A percentile compares a stretch with the other conserved stretches of the same genome.
Evolutionary conservation across 768 basidiomycete species (phyloP).

Genomic region (Mycena galericulata): DNA sequence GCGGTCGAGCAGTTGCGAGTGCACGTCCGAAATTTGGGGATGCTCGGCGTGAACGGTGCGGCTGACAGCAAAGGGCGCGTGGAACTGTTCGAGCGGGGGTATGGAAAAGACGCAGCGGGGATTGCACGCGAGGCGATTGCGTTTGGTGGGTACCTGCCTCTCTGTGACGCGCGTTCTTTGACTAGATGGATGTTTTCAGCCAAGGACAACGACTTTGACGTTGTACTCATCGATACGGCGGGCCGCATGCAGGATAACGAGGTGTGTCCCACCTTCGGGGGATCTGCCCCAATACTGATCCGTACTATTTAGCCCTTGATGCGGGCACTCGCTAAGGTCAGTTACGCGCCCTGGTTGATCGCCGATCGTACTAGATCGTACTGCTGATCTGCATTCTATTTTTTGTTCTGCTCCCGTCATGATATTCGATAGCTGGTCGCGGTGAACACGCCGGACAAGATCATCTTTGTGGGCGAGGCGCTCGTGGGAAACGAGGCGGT

Average conservation of each 20-base stretch:
- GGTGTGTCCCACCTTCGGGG: slow-evolving; percentile 54
- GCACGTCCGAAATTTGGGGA: slow-evolving; percentile 93
- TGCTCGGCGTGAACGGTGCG: slow-evolving; percentile 79
- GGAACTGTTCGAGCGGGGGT: slow-evolving; percentile 95
- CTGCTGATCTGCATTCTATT: slow-evolving; percentile 6
- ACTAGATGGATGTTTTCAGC: slow-evolving; percentile 56
- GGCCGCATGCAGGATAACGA: slow-evolving; percentile 99
- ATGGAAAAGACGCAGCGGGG: slow-evolving; percentile 98
- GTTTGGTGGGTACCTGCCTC: slow-evolving; percentile 69
- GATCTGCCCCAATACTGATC: slow-evolving; percentile 24
- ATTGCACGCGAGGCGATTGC: slow-evolving; percentile 96
- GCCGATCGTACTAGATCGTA: slow-evolving; percentile 11
- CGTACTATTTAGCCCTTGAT: slow-evolving; percentile 84
- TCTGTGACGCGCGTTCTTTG: slow-evolving; percentile 10
- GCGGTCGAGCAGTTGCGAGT: slow-evolving; percentile 98
- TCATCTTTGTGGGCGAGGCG: slow-evolving; percentile 98
- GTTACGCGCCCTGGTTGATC: slow-evolving; percentile 45
- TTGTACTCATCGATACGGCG: slow-evolving; percentile 97
- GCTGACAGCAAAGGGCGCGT: slow-evolving; percentile 80
- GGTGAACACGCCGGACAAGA: slow-evolving; percentile 96
- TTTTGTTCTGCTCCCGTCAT: not conserved
- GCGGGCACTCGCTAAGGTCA: slow-evolving; percentile 92
- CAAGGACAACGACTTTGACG: slow-evolving; percentile 92
- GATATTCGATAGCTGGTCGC: slow-evolving; percentile 75
- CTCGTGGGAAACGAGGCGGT: slow-evolving; percentile 99